phyloP scores from a whole-genome alignment of 164 flowering plant species.

The Vitis rupestris region DNA sequence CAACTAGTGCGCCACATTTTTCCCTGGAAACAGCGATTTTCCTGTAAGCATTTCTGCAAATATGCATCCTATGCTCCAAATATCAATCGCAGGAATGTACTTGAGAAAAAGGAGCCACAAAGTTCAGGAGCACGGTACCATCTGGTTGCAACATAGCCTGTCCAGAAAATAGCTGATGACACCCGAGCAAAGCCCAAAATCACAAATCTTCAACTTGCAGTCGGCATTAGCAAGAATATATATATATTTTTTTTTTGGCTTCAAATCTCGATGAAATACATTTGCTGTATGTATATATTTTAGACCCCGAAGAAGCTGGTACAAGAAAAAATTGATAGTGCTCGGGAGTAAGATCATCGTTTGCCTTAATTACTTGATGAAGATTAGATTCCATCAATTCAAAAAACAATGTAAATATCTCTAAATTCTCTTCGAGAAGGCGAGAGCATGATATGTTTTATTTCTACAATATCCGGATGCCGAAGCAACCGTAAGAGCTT shows the following conservation, averaged over 20 bases:
- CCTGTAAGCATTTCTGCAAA: constrained; percentile 63
- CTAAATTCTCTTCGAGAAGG: constrained; percentile 76
- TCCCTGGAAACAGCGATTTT: constrained; percentile 62
- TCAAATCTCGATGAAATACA: constrained; percentile 82
- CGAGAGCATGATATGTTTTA: constrained; percentile 83
- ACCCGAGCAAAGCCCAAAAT: constrained; percentile 90
- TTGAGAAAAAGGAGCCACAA: constrained; percentile 81
- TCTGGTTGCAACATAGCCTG: constrained; percentile 82
- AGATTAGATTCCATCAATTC: constrained; percentile 91
- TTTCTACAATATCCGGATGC: constrained; percentile 83
- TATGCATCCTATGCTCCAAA: constrained; percentile 71
- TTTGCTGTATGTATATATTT: constrained; percentile 83
- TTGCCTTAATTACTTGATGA: constrained; percentile 83
- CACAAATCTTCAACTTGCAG: constrained; percentile 90
- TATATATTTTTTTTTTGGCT: constrained; percentile 48
- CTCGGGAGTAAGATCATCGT: constrained; percentile 79
- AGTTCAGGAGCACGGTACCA: constrained; percentile 87
- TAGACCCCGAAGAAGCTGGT: constrained; percentile 78
- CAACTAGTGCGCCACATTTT: constrained; percentile 57
- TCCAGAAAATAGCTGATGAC: constrained; percentile 90
- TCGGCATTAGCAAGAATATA: constrained; percentile 86
- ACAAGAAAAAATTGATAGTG: constrained; percentile 75
- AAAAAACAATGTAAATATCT: constrained; percentile 75
- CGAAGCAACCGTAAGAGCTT: constrained; percentile 81
- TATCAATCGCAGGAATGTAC: constrained; percentile 67